phyloP scores from a whole-genome alignment of 1,139 yeast genomes.

The Blastobotrys ciferrii region DNA sequence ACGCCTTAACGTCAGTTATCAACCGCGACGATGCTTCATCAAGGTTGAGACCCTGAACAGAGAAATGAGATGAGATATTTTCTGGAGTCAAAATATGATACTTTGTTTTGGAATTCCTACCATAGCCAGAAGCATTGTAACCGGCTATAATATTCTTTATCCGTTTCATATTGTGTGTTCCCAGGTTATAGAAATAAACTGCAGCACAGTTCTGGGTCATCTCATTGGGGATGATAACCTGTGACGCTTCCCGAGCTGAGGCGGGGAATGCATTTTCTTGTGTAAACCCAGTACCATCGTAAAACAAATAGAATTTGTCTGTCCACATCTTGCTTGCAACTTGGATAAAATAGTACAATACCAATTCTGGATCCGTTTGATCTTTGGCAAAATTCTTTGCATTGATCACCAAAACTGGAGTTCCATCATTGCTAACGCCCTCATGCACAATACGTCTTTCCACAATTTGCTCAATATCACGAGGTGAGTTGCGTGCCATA shows the following conservation, averaged over 20 bases:
- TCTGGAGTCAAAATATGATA: constrained; percentile 29
- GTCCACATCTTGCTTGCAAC: constrained; percentile 75
- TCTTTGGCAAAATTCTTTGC: constrained; percentile 44
- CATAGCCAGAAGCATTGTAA: constrained; percentile 23
- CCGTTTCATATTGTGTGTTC: constrained; percentile 43
- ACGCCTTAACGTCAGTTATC: constrained; percentile 27
- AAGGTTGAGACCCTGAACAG: constrained; percentile 25
- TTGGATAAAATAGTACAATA: constrained; percentile 63
- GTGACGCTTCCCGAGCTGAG: constrained; percentile 23
- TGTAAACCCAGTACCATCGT: constrained; percentile 68
- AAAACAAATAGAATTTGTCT: constrained; percentile 56
- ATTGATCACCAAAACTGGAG: constrained; percentile 63
- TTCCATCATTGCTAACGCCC: constrained; percentile 68
- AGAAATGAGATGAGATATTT: constrained; percentile 24
- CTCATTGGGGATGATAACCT: constrained; percentile 43
- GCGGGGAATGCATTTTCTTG: constrained; percentile 38
- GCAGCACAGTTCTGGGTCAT: constrained; percentile 55
- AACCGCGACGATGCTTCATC: constrained; percentile 26
- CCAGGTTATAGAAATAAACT: constrained; percentile 61
- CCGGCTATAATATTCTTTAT: constrained; percentile 31
- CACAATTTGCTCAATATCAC: constrained; percentile 47
- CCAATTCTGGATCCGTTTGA: constrained; percentile 52
- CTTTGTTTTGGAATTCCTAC: constrained; percentile 28
- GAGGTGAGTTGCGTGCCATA: constrained; percentile 64
- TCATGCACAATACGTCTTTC: constrained; percentile 56